Conservation (phyloP, 2,329 filamentous ascomycete species). For the Neurospora crassa region DNA sequence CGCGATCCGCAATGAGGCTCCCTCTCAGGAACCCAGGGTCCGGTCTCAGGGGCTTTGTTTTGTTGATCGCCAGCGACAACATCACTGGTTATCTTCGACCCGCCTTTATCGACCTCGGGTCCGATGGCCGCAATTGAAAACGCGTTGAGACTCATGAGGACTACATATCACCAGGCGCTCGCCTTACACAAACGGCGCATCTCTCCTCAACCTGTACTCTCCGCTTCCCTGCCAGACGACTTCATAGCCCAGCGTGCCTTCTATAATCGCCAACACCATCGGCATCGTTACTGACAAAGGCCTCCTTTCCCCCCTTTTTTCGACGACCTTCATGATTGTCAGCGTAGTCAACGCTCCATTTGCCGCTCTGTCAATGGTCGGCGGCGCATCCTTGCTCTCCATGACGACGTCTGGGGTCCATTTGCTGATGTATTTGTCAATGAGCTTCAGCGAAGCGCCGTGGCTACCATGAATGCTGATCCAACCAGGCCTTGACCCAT, state of each 20-base stretch:
- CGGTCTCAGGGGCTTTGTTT: not conserved
- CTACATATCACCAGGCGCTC: not conserved
- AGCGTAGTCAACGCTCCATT: not conserved
- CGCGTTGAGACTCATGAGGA: not conserved
- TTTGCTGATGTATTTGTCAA: not conserved
- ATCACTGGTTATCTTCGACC: not conserved
- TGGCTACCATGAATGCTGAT: constrained; percentile 39
- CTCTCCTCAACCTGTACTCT: not conserved
- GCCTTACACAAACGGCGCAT: constrained; percentile 2
- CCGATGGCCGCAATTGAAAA: not conserved
- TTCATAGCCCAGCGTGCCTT: constrained; percentile 37
- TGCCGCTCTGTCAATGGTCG: not conserved
- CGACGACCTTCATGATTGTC: not conserved
- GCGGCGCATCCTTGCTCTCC: not conserved
- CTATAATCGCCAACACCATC: constrained; percentile 35
- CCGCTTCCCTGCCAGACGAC: constrained; percentile 15
- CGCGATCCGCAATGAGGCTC: not conserved
- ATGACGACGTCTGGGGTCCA: not conserved
- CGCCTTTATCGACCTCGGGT: not conserved
- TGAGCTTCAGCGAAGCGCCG: constrained; percentile 32
- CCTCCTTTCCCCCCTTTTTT: not conserved
- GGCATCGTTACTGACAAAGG: constrained; percentile 27
- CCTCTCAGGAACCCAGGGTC: not conserved
- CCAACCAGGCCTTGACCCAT: constrained; percentile 13
- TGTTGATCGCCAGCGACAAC: not conserved